These are phyloP conservation scores for Whalleya microplaca DNA, from an alignment of 2,329 filamentous ascomycete species.

Conservation along the genomic window DNA sequence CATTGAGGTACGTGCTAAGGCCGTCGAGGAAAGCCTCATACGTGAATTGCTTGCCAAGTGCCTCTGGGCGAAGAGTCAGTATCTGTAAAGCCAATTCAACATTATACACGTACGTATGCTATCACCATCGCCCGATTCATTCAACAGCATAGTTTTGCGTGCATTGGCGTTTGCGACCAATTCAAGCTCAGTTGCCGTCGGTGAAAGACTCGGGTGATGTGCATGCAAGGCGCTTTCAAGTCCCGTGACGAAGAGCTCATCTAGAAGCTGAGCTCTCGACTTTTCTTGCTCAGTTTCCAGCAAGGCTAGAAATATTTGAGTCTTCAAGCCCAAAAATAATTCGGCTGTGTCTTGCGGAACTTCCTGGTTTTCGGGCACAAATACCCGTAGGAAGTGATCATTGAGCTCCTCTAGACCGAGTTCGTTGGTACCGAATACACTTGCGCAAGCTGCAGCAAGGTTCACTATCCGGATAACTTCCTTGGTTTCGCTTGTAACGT, in stretches of 20 bases:
- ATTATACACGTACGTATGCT: conserved; percentile 32
- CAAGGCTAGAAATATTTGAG: conserved; percentile 38
- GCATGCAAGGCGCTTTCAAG: conserved; percentile 32
- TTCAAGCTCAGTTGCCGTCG: conserved; percentile 32
- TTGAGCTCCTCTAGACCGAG: conserved; percentile 39
- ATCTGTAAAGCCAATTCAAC: neutral
- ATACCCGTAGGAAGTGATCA: conserved; percentile 37
- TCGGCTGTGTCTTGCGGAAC: conserved; percentile 37
- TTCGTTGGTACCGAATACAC: conserved; percentile 39
- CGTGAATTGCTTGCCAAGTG: conserved; percentile 37
- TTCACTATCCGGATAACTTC: conserved; percentile 39
- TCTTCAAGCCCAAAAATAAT: conserved; percentile 38
- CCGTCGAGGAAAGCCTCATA: conserved; percentile 40
- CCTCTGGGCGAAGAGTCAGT: conserved; percentile 25
- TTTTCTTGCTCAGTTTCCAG: conserved; percentile 35
- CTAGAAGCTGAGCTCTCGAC: conserved; percentile 31
- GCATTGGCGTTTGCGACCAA: conserved; percentile 34
- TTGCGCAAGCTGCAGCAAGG: conserved; percentile 38
- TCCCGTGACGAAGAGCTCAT: conserved; percentile 35
- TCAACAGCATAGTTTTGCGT: conserved; percentile 35
- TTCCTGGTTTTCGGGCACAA: conserved; percentile 33
- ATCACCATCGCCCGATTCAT: conserved; percentile 30
- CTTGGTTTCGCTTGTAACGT: conserved; percentile 31
- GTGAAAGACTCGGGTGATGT: conserved; percentile 32
- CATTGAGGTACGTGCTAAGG: conserved; percentile 38